Base-by-base conservation (phyloP, 2,329 filamentous ascomycete species). In the Leptographium radiaticola region DNA sequence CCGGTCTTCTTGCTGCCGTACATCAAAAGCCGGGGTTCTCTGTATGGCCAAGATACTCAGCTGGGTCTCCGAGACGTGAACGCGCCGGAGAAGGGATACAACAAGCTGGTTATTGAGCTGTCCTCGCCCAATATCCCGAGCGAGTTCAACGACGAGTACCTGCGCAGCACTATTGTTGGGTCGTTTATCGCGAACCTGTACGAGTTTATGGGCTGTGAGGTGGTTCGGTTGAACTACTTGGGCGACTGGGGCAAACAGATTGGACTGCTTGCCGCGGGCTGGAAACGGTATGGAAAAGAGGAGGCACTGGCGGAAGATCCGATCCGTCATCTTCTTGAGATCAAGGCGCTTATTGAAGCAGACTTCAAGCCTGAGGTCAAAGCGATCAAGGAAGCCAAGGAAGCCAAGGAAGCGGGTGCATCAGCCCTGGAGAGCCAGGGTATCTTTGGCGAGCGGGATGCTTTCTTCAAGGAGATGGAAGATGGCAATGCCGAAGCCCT, bases 231-330 rank as follows among this genome's bases (percentile, higher is more conserved):
- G 71, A 89, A 89, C 68, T 89, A 89, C 63, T 74, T 89, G 0
- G 86, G 86, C 39, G 86, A 89, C 64, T 89, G 86, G 86, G 86
- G 86, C 30, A 86, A 85, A 67, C 83, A 86, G 62, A 86, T 77
- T 49, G 76, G 76, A 56, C 74, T 89, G 10, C 68, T 89, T 44
- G 83, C 82, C 8, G 73, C 86, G 36, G 86, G 83, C 0, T 89
- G 81, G 67, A 70, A 83, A 58, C 76, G 75, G 58, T 87, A 81
- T 59, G 86, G 85, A 2, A 82, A 88, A 61, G 78, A 83, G 52
- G 75, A 77, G 25, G 44, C 44, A 6, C 18, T 53, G 6, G 55
- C 70, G 87, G 71, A 73, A 50, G 83, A 88, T 61, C 83, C 86
- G 1, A 83, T 89, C 59, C 79, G 80, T 54, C 85, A 89, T 64